A percentile compares a stretch with the other conserved stretches of the same genome.
phyloP scores from a whole-genome alignment of 768 basidiomycete genomes.

The Boletus rufocinnamomeus region DNA sequence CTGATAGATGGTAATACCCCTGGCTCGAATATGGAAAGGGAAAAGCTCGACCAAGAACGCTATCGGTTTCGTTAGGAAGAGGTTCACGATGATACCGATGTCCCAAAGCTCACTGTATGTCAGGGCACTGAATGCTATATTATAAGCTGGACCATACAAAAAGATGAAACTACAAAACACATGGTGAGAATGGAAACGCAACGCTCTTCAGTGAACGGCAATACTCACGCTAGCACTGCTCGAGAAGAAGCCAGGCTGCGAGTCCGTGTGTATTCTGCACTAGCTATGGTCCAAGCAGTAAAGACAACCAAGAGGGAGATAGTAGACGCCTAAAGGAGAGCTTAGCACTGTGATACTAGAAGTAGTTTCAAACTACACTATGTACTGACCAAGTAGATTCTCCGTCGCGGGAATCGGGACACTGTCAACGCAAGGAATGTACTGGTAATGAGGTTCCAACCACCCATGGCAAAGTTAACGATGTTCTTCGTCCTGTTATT shows the following conservation, averaged over 20 bases:
- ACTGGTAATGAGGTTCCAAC: conserved; percentile 12
- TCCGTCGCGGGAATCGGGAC: conserved; percentile 11
- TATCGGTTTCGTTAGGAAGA: conserved; percentile 21
- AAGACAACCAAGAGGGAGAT: conserved; percentile 19
- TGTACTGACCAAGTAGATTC: conserved; percentile 12
- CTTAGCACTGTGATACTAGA: not conserved
- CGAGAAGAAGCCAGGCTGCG: conserved; percentile 5
- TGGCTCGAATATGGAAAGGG: conserved; percentile 60
- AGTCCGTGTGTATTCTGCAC: conserved; percentile 14
- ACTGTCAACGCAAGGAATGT: conserved; percentile 1
- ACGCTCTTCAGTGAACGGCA: not conserved
- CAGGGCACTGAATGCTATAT: conserved; percentile 1
- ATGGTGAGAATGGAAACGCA: not conserved
- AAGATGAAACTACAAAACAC: conserved; percentile 1
- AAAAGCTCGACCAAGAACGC: conserved; percentile 66
- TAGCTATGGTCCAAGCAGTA: conserved; percentile 19
- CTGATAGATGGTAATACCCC: conserved; percentile 62
- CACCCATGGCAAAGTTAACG: conserved; percentile 6
- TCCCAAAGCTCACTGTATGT: not conserved
- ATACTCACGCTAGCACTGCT: conserved; percentile 14
- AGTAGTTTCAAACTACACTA: not conserved
- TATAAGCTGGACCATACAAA: conserved; percentile 8
- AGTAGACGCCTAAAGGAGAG: conserved; percentile 3
- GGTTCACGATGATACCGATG: no score
- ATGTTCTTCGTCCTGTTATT: conserved; percentile 19